phyloP scores from a whole-genome alignment of 352 stramenopile genomes.

The Globisporangium polare region DNA sequence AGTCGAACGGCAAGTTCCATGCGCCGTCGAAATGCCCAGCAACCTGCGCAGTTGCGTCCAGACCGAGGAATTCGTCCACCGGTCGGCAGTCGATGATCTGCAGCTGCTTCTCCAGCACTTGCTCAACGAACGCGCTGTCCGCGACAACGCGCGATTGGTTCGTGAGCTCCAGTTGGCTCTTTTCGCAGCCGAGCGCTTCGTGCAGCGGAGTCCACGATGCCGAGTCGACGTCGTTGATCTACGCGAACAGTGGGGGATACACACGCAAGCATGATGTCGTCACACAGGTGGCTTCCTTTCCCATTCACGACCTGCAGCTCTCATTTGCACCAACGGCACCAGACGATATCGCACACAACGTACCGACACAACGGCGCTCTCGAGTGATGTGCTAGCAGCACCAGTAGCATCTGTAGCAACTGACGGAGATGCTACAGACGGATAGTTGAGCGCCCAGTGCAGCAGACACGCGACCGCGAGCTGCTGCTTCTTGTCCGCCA shows the following conservation, averaged over 20 bases:
- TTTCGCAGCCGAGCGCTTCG: conserved; percentile 39
- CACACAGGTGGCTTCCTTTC: background rate
- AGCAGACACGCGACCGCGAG: conserved; percentile 48
- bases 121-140: conserved; percentile 21
- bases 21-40: conserved; percentile 51
- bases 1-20: conserved; percentile 45
- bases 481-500: conserved; percentile 37
- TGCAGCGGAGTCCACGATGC: conserved; percentile 30
- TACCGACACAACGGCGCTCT: conserved; percentile 21
- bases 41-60: conserved; percentile 32
- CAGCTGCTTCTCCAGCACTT: conserved; percentile 25
- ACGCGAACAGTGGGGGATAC: background rate
- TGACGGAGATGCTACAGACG: background rate
- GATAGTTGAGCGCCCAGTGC: conserved; percentile 38
- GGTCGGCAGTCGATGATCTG: conserved; percentile 55
- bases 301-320: background rate
- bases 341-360: background rate
- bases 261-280: background rate
- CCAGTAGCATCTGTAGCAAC: background rate
- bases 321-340: background rate
- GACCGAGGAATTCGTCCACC: conserved; percentile 43
- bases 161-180: conserved; percentile 24
- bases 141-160: conserved; percentile 23
- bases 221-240: conserved; percentile 23
- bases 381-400: conserved; percentile 9